Conservation (phyloP, 208 protist species). For the Trichomonas tenax region DNA sequence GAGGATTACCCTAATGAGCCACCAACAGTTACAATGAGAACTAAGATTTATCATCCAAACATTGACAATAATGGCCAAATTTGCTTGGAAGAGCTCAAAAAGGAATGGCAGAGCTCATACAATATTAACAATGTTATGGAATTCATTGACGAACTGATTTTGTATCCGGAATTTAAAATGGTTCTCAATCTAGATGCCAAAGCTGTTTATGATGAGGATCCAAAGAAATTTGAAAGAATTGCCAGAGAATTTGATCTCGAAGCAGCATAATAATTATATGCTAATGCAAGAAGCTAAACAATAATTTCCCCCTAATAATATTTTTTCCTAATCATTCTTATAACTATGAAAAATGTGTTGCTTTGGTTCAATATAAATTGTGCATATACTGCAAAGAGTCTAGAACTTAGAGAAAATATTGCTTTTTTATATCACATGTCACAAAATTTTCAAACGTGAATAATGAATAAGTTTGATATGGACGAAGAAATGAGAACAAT, state of each 20-base stretch:
- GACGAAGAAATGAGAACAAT: too few species aligned
- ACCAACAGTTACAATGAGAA: slow-evolving; percentile 6
- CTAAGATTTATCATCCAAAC: slow-evolving; percentile 24
- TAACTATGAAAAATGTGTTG: too few species aligned
- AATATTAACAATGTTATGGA: neutral
- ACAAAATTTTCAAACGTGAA: too few species aligned
- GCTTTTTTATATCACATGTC: too few species aligned
- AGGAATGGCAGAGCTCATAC: neutral
- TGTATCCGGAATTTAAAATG: neutral
- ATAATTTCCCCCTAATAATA: too few species aligned
- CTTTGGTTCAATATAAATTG: too few species aligned
- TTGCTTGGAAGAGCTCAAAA: neutral
- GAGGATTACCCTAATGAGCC: neutral
- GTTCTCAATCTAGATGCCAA: neutral
- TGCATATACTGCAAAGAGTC: too few species aligned
- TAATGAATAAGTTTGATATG: too few species aligned
- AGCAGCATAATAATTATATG: too few species aligned
- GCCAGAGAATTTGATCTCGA: neutral
- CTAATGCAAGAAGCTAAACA: too few species aligned
- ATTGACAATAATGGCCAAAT: neutral
- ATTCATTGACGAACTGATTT: neutral
- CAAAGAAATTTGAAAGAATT: neutral
- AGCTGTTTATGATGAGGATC: neutral
- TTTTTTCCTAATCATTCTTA: too few species aligned
- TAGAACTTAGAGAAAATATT: too few species aligned